Base-by-base conservation (phyloP, 164 flowering plant genomes). In the Piper betle region DNA sequence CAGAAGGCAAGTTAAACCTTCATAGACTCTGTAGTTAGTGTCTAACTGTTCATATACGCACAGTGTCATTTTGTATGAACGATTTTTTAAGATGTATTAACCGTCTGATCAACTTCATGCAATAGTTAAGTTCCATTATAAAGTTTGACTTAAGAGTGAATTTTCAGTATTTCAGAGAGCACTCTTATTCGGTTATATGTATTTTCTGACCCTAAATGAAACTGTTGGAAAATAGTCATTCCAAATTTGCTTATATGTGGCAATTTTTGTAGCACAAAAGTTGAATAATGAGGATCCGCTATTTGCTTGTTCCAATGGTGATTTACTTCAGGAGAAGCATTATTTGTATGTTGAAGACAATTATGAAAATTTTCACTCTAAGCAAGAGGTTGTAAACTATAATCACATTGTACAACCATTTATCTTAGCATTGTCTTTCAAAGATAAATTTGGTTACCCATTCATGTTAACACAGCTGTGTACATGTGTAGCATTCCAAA, bases 1-100 rank as follows among this genome's bases (percentile, higher is more conserved):
- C 39, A 64, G 74, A 82, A 87, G 93, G 91, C 78, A 82, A 78
- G 87, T 82, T 53, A 63, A 18, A 62, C 15, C 12, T 46, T 15
- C 10, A 12, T 46, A 46, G 15, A 46, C 11, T 46, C 11, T 46
- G 50, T 46, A 3, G 15, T 46, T 6, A 3, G 7, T 15, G 15
- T 46, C 3, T 46, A 15, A 2, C 50, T 46, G 15, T 46, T 46
- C 15, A 46, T 46, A 0, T 46, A 15, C 15, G 50, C 50, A 46
- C 2, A 2, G 10, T 15, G 6, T 42, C 46, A 42, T 46, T 15
- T 10, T 46, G 15, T 46, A 46, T 15, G 11, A 46, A 46, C 15
- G 10, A 46, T 46, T 46, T 3, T 46, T 46, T 6, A 46, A 46
- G 50, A 46, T 46, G 50, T 46, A 46, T 46, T 2, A 10, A 15